Conservation (phyloP, 805 yeast genomes). For the Zygotorulaspora chibaensis region DNA sequence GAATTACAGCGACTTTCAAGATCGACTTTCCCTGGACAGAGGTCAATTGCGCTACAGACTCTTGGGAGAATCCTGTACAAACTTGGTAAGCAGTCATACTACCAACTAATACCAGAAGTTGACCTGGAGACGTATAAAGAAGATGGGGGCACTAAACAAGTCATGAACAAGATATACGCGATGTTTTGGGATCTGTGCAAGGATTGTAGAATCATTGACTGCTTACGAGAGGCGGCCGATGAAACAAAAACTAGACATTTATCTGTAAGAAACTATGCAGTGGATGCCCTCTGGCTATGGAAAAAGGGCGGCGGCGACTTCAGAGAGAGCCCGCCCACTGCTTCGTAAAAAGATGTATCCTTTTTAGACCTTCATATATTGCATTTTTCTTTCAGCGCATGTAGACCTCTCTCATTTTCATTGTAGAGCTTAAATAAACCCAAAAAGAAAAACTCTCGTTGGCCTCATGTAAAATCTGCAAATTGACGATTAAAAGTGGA, state of each 20-base stretch:
- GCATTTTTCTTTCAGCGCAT: not conserved
- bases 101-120: slow-evolving; percentile 47
- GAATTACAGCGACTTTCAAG: slow-evolving; percentile 79
- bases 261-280: slow-evolving; percentile 75
- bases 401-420: not conserved
- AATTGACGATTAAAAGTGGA: slow-evolving; percentile 1
- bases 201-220: slow-evolving; percentile 56
- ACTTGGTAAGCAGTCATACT: slow-evolving; percentile 58
- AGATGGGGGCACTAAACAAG: slow-evolving; percentile 37
- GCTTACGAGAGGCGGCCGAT: slow-evolving; percentile 63
- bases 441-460: slow-evolving; percentile 11
- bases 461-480: not conserved
- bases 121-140: slow-evolving; percentile 37
- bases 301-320: slow-evolving; percentile 45
- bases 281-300: slow-evolving; percentile 92
- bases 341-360: slow-evolving; percentile 10
- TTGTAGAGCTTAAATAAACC: not conserved
- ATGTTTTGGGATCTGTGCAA: slow-evolving; percentile 70
- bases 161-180: slow-evolving; percentile 37
- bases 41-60: slow-evolving; percentile 81
- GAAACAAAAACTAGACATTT: slow-evolving; percentile 59
- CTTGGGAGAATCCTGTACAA: slow-evolving; percentile 83
- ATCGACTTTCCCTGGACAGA: slow-evolving; percentile 77
- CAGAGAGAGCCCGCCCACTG: slow-evolving; percentile 10
- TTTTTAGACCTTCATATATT: slow-evolving; percentile 2